phyloP scores from a whole-genome alignment of 495 filamentous ascomycete genomes.

The Penicillium salamii region DNA sequence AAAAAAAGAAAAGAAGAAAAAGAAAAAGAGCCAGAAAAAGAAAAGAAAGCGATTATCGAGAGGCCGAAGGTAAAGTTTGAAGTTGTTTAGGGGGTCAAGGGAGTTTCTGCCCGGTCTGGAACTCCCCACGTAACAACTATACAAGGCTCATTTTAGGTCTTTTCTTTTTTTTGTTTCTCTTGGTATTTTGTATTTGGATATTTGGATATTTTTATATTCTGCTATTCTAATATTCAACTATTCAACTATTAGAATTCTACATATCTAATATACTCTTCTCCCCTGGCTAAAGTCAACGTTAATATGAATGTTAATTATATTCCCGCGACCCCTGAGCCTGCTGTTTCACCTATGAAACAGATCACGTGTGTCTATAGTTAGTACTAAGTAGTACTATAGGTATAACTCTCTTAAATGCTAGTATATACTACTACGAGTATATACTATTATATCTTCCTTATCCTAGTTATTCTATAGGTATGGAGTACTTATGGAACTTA shows the following conservation, averaged over 20 bases:
- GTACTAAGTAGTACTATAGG: not conserved
- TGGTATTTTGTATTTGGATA: no score
- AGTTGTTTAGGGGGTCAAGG: not conserved
- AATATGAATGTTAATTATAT: conserved; percentile 2
- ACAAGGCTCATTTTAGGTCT: no score
- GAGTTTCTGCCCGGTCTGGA: not conserved
- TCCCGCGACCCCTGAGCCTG: conserved; percentile 2
- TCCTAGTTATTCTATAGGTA: no score
- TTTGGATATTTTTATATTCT: no score
- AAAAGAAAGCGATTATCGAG: not conserved
- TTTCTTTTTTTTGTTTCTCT: no score
- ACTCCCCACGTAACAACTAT: not conserved
- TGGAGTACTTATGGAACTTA: no score
- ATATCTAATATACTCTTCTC: no score
- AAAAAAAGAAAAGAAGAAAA: conserved; percentile 8
- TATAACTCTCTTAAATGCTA: no score
- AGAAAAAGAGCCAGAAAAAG: conserved; percentile 5
- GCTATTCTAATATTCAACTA: no score
- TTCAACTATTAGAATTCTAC: no score
- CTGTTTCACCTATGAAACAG: conserved; percentile 6
- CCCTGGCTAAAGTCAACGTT: conserved; percentile 2
- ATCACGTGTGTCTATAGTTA: not conserved
- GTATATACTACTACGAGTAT: no score
- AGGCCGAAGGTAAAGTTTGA: not conserved
- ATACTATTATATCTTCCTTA: no score